A percentile compares a stretch with the other conserved stretches of the same genome.
These are phyloP conservation scores for Kwoniella europaea DNA, from an alignment of 768 basidiomycete genomes.

Conservation along the genomic window DNA sequence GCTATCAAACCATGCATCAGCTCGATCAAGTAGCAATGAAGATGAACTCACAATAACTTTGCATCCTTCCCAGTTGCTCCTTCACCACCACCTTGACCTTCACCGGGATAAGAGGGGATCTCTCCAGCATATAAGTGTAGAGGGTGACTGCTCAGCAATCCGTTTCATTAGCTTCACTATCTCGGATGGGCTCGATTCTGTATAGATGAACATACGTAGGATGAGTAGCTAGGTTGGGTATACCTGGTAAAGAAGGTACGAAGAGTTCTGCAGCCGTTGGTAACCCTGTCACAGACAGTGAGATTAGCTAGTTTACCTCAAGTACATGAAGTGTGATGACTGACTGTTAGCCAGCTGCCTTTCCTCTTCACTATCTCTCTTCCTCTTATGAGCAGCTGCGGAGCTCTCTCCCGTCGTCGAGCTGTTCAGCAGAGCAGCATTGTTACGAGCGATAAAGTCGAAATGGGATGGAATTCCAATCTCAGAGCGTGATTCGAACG, in stretches of 20 bases:
- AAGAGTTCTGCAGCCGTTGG: conserved; percentile 56
- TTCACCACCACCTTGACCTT: conserved; percentile 51
- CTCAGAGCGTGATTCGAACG: background rate
- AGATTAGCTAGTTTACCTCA: background rate
- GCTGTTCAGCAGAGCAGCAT: background rate
- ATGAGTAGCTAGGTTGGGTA: conserved; percentile 53
- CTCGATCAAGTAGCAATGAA: background rate
- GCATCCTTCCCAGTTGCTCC: conserved; percentile 54
- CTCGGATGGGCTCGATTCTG: background rate
- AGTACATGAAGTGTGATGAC: background rate
- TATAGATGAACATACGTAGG: conserved; percentile 47
- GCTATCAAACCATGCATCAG: conserved; percentile 39
- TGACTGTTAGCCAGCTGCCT: background rate
- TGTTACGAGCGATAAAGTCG: conserved; percentile 10
- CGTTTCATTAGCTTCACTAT: background rate
- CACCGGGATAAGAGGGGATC: conserved; percentile 56
- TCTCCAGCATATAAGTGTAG: conserved; percentile 55
- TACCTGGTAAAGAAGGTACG: conserved; percentile 56
- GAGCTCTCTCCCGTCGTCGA: conserved; percentile 13
- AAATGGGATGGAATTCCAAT: background rate
- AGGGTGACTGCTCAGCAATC: conserved; percentile 48
- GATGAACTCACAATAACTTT: conserved; percentile 54
- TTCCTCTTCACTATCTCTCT: background rate
- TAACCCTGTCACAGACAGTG: conserved; percentile 12
- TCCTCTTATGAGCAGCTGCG: conserved; percentile 3